These are phyloP conservation scores for Chlamydomonas sphaeroides DNA, from an alignment of 139 green algal genomes.

Conservation along the genomic window DNA sequence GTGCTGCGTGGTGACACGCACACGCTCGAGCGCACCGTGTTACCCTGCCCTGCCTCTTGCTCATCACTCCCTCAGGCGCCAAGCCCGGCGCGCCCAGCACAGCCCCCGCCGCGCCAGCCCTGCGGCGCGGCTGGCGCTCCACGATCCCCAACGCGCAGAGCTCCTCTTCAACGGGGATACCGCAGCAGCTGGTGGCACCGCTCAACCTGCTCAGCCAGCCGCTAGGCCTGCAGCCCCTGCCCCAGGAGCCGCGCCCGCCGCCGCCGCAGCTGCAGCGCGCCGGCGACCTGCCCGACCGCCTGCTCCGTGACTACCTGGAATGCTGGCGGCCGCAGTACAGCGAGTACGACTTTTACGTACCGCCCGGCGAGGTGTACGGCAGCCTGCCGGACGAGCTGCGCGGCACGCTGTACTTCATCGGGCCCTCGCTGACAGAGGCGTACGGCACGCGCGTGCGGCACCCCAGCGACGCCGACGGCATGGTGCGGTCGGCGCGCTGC, in stretches of 20 bases:
- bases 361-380: slow-evolving; percentile 18
- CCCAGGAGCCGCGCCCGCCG: not conserved
- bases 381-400: slow-evolving; percentile 14
- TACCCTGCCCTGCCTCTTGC: no score
- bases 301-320: slow-evolving; percentile 26
- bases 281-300: slow-evolving; percentile 9
- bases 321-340: not conserved
- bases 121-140: no score
- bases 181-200: no score
- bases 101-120: no score
- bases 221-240: no score
- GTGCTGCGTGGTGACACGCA: no score
- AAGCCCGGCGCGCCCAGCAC: no score
- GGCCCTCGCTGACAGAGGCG: slow-evolving; percentile 9
- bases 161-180: no score
- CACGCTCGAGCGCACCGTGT: no score
- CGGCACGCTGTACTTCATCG: slow-evolving; percentile 32
- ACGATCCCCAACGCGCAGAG: no score
- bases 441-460: slow-evolving; percentile 32
- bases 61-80: no score
- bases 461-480: slow-evolving; percentile 26
- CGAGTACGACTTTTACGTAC: slow-evolving; percentile 47
- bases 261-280: not conserved
- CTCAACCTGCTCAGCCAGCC: no score
- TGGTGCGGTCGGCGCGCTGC: slow-evolving; percentile 25